Base-by-base conservation (phyloP, 139 green algal genomes). In the Chlamydomonas sphaeroides region DNA sequence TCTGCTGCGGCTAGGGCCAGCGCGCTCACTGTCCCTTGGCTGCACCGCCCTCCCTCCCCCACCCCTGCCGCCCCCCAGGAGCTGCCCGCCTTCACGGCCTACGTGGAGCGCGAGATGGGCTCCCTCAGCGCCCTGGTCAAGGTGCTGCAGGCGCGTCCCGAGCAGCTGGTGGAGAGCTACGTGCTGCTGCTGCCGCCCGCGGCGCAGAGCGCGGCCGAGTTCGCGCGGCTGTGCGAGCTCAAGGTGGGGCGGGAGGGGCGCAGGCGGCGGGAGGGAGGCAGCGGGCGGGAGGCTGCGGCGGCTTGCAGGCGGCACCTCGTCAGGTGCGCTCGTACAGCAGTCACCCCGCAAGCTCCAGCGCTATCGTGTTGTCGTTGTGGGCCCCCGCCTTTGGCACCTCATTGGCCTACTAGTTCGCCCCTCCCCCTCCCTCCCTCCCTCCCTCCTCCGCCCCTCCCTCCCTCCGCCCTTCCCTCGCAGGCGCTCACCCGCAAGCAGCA, bases 71-170 rank as follows among this genome's bases (percentile, higher is more conserved):
- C 36, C 8, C 36, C 35, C 21, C 71, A 79, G 51, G 71, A 79
- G 5, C 32, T 74, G 32, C 66, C 78, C 15, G 48, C 66, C n/a
- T 94, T 92, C 82, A 65, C 68, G 14, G 48, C 79, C 32, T 92
- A 91, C 69, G 84, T 94, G 45, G 88, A 94, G 73, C 78, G 89
- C 0, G 91, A 94, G 85, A 92, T 94, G 89, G 88, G 86, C 1
- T 48, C 41, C 4, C 62, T 87, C 20, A 86, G 88, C 53, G 88
- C 85, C 66, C 83, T 88, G 38, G 82, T 93, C 39, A 90, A 90
- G 83, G 85, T 90, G 48, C 77, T 88, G 35, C 45, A 53, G 45
- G 75, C 75, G 28, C 90, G 90, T 51, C 86, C 91, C 6, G 91
- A 94, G 83, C 88, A 91, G 66, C 82, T 94, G 48, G 88, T 93